Evolutionary conservation across 2,329 filamentous ascomycete species (phyloP), one percentile per base, ranked within the genome.

Genomic region (Fusarium marasasianum): DNA sequence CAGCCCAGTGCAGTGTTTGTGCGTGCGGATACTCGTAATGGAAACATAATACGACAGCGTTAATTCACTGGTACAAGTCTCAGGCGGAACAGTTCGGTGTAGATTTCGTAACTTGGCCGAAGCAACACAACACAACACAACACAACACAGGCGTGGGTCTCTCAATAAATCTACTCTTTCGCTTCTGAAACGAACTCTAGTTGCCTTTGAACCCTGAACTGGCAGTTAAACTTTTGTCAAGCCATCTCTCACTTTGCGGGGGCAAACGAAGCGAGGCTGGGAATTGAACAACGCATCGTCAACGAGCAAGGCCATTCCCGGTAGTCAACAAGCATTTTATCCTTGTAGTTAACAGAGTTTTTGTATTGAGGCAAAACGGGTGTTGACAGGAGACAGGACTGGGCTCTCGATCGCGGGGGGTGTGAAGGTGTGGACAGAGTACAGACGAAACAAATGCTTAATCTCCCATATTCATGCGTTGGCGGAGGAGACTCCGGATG

Each of bases 381-480:
- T 40, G 57, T 47, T 57, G 56, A 44, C 40, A 47, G 41, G 18
- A 55, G 33, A 53, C 24, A 10, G 35, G 24, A 55, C 51, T 10
- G 24, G 51, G 11, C 37, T 29, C 53, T 58, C 58, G 70, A 75
- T 68, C 71, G 69, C 44, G 50, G 37, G 63, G 58, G 50, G 48
- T 35, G 48, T 35, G 12, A 51, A 35, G 31, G 57, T 56, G 65
- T 50, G 64, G 13, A 29, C 29, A 45, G 44, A 48, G 60, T 18
- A 69, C 60, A 51, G 58, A 56, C 55, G 66, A 72, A 65, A 69
- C 66, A 68, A 65, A 53, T 53, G 53, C 33, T 70, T 73, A 78
- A 78, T 78, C 68, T 78, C 76, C 76, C 71, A 74, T 64, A 74
- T 78, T 78, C 68, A 78, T 78, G 76, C 76, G 66, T 69, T 70